Conservation (phyloP, 1,139 yeast genomes). For the Dujonia santamariae region DNA sequence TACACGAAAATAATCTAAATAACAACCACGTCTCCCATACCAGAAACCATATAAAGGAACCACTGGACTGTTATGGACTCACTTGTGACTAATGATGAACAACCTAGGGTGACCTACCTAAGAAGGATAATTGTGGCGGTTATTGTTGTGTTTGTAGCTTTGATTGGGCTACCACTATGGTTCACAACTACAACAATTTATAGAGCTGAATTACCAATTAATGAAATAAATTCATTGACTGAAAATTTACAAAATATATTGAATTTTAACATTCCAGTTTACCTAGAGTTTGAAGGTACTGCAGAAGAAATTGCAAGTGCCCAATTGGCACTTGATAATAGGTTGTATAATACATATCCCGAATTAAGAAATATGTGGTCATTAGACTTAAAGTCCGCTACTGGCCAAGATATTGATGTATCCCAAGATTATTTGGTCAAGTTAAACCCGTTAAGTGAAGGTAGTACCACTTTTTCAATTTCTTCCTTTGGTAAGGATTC, state of each 20-base stretch:
- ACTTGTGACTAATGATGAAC: conserved; percentile 5
- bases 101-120: conserved; percentile 3
- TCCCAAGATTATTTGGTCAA: conserved; percentile 20
- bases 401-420: conserved; percentile 9
- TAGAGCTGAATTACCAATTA: conserved; percentile 69
- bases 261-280: conserved; percentile 54
- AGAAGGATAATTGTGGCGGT: conserved; percentile 19
- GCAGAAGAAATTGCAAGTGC: conserved; percentile 22
- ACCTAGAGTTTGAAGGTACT: conserved; percentile 47
- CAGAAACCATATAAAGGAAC: no score
- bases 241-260: conserved; percentile 32
- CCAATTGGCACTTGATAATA: conserved; percentile 29
- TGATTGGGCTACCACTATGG: conserved; percentile 77
- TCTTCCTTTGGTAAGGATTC: no score
- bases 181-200: conserved; percentile 65
- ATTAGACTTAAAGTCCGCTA: conserved; percentile 21
- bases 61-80: conserved; percentile 1
- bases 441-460: no score
- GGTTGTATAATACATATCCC: conserved; percentile 21
- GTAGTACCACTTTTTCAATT: no score
- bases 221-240: conserved; percentile 40
- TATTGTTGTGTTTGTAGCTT: conserved; percentile 30
- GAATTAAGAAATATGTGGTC: conserved; percentile 24
- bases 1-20: no score
- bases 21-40: no score